Evolutionary conservation across 768 basidiomycete genomes (phyloP), one percentile per base, ranked within the genome.

Genomic region (Boletus rubropictus): DNA sequence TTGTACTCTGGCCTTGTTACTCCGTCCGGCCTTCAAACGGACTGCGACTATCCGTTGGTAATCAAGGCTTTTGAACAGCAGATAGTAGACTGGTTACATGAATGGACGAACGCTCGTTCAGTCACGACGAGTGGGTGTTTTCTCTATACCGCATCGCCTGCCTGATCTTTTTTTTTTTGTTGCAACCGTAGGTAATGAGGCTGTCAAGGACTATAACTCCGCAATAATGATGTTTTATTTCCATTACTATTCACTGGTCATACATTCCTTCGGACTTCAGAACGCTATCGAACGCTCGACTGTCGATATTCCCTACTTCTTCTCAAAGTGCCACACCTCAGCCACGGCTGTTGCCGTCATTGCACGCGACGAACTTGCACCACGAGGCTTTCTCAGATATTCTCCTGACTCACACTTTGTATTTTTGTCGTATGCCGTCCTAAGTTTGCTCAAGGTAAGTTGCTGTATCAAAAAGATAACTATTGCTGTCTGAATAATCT

Each of bases 191-290:
- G 67, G 33, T 37, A 58, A 67, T 6, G 62, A 66, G 25, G 54
- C 49, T 21, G 27, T 59, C 49, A 55, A 55, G 42, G 63, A 66
- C 24, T 57, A 69, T 34, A 15, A 42, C 12, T 49, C 52, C 21
- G 56, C 60, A 10, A 59, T 64, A 39, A 74, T 78, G 22, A 71
- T 78, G 54, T 94, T 92, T 61, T 91, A 90, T 63, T 86, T 79
- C 69, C 79, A 89, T 62, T 95, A 95, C 58, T 80, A 84, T 21
- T 79, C 81, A 69, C 78, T 99, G 42, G 89, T 96, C 31, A 71
- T 97, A 48, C 93, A 96, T 62, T 95, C 94, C 1, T 99, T 99
- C 57, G 95, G 95, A 10, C 76, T 99, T 35, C 94, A 99, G 65
- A 89, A 95, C 60, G 91, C 95, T n/a, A 69, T 97, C 46, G 94